Evolutionary conservation across 306 rosid genomes (phyloP), one percentile per base, ranked within the genome.

Genomic region (Spatholobus suberectus): DNA sequence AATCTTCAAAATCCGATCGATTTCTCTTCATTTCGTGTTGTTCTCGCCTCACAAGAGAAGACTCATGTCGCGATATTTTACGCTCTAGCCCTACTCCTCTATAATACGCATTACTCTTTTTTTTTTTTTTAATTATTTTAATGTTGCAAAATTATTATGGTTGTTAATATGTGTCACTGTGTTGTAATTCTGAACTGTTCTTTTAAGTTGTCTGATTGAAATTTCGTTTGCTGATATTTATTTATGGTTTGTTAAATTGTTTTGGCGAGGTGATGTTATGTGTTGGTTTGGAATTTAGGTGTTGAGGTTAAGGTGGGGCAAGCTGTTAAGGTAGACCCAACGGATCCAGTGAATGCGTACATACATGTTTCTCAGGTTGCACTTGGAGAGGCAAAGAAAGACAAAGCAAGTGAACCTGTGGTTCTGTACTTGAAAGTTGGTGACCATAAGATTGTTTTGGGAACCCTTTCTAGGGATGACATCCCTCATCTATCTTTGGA

Each of bases 341-440:
- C 32, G 0, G 78, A 17, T 4, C 3, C 12, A 3, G 5, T 6
- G 3, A 61, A 8, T 4, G 82, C 43, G 18, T 71, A 80, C 55
- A 41, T 94, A 4, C 99, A 96, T 79, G 83, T 96, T 38, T 91
- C 99, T n/a, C 98, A 96, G 96, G 93, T 92, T n/a, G 81, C 89
- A 11, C 86, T 95, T 21, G 95, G 97, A 1, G 94, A 91, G 81
- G 40, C 75, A 2, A 91, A 91, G 85, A 88, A 87, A 69, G 91
- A 34, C 5, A 92, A 84, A 73, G 46, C 90, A 5, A 83, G 27
- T 69, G 98, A 95, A 4, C 20, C 82, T 15, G 89, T 86, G 21
- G 63, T 87, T 46, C 6, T 96, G 34, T 70, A 54, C 14, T 21
- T 92, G 82, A 93, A 90, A 73, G 38, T 81, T 37, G 93, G 29